These are phyloP conservation scores for Kwoniella shandongensis DNA, from an alignment of 768 basidiomycete genomes.

Conservation along the genomic window DNA sequence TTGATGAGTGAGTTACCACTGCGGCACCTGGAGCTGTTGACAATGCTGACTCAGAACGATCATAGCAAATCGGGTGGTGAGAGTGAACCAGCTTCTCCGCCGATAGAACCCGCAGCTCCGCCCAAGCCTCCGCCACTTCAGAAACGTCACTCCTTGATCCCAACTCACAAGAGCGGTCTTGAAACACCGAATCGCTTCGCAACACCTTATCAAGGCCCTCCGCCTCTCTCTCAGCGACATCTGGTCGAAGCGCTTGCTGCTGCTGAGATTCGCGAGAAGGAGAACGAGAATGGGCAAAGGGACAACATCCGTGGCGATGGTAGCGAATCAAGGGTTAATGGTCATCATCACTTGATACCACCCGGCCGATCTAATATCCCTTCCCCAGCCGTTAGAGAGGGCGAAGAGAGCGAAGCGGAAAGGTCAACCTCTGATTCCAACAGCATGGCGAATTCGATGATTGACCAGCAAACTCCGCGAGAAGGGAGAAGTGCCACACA, in stretches of 20 bases:
- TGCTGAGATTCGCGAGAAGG: constrained; percentile 51
- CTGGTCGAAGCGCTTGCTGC: constrained; percentile 45
- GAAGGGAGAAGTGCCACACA: neutral
- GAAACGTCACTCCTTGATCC: constrained; percentile 28
- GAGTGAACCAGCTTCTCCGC: constrained; percentile 23
- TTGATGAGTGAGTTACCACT: constrained; percentile 66
- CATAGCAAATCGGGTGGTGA: constrained; percentile 64
- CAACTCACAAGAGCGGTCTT: constrained; percentile 47
- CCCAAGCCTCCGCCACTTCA: constrained; percentile 7
- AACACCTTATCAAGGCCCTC: constrained; percentile 40
- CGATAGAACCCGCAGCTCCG: constrained; percentile 12
- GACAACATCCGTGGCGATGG: constrained; percentile 59
- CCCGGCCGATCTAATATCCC: constrained; percentile 16
- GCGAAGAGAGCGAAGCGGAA: neutral
- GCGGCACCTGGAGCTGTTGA: neutral
- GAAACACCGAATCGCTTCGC: constrained; percentile 53
- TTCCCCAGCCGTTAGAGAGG: constrained; percentile 3
- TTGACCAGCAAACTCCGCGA: constrained; percentile 15
- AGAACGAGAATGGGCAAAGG: constrained; percentile 59
- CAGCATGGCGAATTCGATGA: neutral
- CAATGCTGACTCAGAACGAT: neutral
- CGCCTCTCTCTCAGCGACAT: constrained; percentile 48
- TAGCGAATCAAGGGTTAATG: constrained; percentile 22
- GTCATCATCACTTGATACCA: constrained; percentile 36
- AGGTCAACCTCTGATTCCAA: constrained; percentile 2